These are phyloP conservation scores for Crithidia thermophila DNA, from an alignment of 208 protist species.

Conservation along the genomic window DNA sequence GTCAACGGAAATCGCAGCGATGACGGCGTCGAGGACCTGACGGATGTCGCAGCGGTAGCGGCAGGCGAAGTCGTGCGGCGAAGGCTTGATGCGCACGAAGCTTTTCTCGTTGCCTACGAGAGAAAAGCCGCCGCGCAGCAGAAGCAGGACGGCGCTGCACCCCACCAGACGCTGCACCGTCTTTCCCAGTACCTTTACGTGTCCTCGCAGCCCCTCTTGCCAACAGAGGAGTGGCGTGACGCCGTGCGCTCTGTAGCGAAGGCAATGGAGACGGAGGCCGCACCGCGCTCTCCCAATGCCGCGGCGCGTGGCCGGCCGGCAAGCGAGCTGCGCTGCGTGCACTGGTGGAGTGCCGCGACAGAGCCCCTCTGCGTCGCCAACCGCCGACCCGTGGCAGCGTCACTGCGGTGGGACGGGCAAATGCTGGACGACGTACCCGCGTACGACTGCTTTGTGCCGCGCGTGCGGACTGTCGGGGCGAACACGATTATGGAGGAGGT, in stretches of 20 bases:
- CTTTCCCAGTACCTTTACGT: constrained; percentile 14
- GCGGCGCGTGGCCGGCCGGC: no score
- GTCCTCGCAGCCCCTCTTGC: constrained; percentile 12
- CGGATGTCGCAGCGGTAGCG: background rate
- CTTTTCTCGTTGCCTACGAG: constrained; percentile 8
- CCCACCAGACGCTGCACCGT: background rate
- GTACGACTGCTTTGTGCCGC: constrained; percentile 31
- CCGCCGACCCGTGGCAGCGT: constrained; percentile 7
- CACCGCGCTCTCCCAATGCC: no score
- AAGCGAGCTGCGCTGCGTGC: no score
- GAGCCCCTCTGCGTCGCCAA: constrained; percentile 14
- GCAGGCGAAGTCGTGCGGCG: background rate
- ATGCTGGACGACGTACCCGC: constrained; percentile 2
- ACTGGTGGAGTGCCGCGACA: constrained; percentile 15
- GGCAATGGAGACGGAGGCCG: no score
- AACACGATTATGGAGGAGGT: background rate
- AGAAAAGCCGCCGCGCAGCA: background rate
- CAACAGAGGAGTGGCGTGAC: constrained; percentile 6
- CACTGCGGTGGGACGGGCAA: constrained; percentile 19
- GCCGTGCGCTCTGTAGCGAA: no score
- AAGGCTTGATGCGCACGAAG: constrained; percentile 17
- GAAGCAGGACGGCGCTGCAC: background rate
- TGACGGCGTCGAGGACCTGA: background rate
- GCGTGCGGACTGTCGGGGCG: constrained; percentile 1
- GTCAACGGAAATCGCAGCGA: no score